Percentiles rank a stretch among this genome's conserved stretches.
phyloP scores from a whole-genome alignment of 164 flowering plant genomes.

The Stephania japonica region DNA sequence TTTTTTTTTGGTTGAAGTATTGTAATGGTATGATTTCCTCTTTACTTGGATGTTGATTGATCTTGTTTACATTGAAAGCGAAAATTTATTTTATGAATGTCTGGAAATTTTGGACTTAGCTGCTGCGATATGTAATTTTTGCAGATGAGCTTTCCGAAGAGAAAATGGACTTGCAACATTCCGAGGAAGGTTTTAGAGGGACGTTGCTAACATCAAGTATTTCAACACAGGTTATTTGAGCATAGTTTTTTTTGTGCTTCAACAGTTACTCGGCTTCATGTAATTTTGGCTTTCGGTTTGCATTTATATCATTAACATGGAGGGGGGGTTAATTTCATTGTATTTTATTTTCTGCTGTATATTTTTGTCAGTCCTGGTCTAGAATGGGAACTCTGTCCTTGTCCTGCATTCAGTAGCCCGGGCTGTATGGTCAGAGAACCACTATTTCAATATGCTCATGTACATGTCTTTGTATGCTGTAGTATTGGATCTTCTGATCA shows the following conservation, averaged over 20 bases:
- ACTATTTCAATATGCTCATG: background rate
- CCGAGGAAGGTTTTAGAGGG: slow-evolving; percentile 88
- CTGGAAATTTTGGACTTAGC: background rate
- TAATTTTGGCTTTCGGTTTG: background rate
- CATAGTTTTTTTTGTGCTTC: background rate
- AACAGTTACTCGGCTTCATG: background rate
- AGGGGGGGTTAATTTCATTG: slow-evolving; percentile 1
- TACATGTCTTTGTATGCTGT: background rate
- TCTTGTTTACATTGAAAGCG: too few species aligned
- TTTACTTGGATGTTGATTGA: too few species aligned
- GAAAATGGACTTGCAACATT: slow-evolving; percentile 42
- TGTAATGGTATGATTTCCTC: too few species aligned
- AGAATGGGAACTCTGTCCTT: background rate
- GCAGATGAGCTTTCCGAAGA: slow-evolving; percentile 75
- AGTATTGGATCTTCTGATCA: background rate
- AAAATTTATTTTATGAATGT: too few species aligned
- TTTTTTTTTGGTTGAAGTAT: background rate
- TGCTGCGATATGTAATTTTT: background rate
- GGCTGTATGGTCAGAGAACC: background rate
- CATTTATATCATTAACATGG: background rate
- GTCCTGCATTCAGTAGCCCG: background rate
- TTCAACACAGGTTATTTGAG: slow-evolving; percentile 42
- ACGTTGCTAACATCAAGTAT: slow-evolving; percentile 67
- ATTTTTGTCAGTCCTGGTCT: background rate
- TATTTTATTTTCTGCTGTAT: background rate